phyloP scores from a whole-genome alignment of 768 basidiomycete species.

The Termitomyces sp. region DNA sequence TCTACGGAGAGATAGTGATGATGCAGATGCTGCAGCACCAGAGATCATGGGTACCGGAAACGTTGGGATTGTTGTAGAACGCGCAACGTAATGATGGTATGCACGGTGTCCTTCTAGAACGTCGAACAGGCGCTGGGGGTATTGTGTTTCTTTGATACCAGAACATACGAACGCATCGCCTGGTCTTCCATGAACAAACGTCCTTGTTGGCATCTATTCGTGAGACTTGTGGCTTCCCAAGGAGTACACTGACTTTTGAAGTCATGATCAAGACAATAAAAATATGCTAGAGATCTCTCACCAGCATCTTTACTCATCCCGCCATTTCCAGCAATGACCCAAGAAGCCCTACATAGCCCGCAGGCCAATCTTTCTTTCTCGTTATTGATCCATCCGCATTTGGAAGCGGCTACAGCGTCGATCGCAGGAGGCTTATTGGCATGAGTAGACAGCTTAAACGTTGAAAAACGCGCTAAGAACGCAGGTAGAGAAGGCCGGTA shows the following conservation, averaged over 20 bases:
- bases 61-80: constrained; percentile 62
- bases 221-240: constrained; percentile 68
- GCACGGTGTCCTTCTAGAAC: constrained; percentile 79
- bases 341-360: constrained; percentile 66
- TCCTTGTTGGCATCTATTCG: constrained; percentile 73
- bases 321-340: constrained; percentile 68
- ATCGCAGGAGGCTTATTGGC: constrained; percentile 72
- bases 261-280: not conserved
- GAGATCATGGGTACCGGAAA: constrained; percentile 34
- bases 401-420: constrained; percentile 77
- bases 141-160: constrained; percentile 24
- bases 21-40: constrained; percentile 15
- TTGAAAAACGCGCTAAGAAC: constrained; percentile 70
- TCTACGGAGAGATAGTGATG: constrained; percentile 14
- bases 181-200: constrained; percentile 80
- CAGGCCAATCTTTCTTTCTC: constrained; percentile 79
- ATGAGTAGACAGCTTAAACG: constrained; percentile 79
- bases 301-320: constrained; percentile 78
- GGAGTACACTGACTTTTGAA: constrained; percentile 55
- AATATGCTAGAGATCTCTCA: constrained; percentile 40
- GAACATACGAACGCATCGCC: constrained; percentile 73
- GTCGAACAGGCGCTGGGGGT: constrained; percentile 56
- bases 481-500: constrained; percentile 75
- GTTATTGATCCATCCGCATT: constrained; percentile 82
- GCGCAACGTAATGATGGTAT: constrained; percentile 81